Evolutionary conservation across 2,329 filamentous ascomycete genomes (phyloP).

Genomic region (Graphilbum fragrans): DNA sequence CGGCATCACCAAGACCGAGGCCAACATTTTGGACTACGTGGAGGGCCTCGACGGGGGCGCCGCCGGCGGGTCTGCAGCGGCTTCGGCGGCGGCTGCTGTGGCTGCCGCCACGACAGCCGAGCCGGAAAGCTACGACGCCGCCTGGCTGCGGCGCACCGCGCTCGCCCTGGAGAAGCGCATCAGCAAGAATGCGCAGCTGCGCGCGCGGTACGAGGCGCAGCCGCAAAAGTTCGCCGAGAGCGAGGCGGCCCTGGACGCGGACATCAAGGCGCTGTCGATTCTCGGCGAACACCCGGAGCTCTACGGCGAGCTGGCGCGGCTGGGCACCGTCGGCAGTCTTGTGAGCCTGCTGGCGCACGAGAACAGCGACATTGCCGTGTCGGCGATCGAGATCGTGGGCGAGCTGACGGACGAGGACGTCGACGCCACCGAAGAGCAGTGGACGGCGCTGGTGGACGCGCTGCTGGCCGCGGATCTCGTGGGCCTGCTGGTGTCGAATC

Average conservation of each 20-base stretch:
- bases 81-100: constrained; percentile 20
- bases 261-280: constrained; percentile 78
- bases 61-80: constrained; percentile 35
- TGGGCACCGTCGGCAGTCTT: constrained; percentile 61
- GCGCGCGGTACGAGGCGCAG: constrained; percentile 71
- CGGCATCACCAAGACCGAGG: constrained; percentile 71
- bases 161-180: constrained; percentile 85
- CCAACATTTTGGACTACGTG: constrained; percentile 77
- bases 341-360: constrained; percentile 82
- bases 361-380: constrained; percentile 93
- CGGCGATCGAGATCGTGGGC: constrained; percentile 74
- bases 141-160: constrained; percentile 74
- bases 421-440: constrained; percentile 65
- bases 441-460: constrained; percentile 61
- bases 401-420: constrained; percentile 94
- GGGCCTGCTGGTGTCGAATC: constrained; percentile 63
- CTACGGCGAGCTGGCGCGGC: constrained; percentile 66
- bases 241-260: constrained; percentile 81
- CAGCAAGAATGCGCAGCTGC: constrained; percentile 77
- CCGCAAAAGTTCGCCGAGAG: constrained; percentile 73
- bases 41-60: constrained; percentile 41
- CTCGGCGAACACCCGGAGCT: constrained; percentile 77
- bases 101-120: constrained; percentile 34
- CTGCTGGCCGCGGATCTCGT: constrained; percentile 59
- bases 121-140: constrained; percentile 70